Percentiles rank a stretch among this genome's conserved stretches.
phyloP scores from a whole-genome alignment of 164 flowering plant genomes.

The Chimonanthus salicifolius region DNA sequence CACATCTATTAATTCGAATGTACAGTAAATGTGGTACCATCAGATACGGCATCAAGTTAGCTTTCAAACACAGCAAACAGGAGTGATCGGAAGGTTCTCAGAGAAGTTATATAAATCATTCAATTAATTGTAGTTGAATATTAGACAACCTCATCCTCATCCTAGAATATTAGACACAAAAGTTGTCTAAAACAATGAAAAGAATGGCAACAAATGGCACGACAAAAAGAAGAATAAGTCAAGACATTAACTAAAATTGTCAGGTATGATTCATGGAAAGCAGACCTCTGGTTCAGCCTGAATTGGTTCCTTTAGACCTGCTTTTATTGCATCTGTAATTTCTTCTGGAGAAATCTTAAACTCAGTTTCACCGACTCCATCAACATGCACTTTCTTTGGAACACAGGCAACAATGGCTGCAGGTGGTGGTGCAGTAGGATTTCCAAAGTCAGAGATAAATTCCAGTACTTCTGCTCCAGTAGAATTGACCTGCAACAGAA shows the following conservation, averaged over 20 bases:
- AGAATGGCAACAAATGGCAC: not conserved
- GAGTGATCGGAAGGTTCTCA: no score
- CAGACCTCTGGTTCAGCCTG: constrained; percentile 91
- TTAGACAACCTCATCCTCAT: no score
- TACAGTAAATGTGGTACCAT: no score
- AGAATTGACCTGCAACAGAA: constrained; percentile 59
- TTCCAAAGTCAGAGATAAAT: constrained; percentile 86
- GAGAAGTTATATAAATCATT: no score
- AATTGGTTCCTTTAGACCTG: constrained; percentile 76
- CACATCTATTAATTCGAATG: no score
- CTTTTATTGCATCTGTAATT: constrained; percentile 69
- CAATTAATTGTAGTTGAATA: no score
- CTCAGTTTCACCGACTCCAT: constrained; percentile 78
- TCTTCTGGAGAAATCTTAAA: constrained; percentile 70
- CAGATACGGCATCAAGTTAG: no score
- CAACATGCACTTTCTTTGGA: constrained; percentile 78
- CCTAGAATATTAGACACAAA: no score
- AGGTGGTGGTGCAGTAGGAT: constrained; percentile 79
- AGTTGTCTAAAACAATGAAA: not conserved
- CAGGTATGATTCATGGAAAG: constrained; percentile 7
- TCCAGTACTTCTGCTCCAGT: constrained; percentile 82
- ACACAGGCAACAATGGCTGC: constrained; percentile 99
- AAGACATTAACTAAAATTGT: not conserved
- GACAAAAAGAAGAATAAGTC: not conserved
- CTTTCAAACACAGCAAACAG: no score